phyloP scores from a whole-genome alignment of 2,329 filamentous ascomycete species.

The Microsporum canis region DNA sequence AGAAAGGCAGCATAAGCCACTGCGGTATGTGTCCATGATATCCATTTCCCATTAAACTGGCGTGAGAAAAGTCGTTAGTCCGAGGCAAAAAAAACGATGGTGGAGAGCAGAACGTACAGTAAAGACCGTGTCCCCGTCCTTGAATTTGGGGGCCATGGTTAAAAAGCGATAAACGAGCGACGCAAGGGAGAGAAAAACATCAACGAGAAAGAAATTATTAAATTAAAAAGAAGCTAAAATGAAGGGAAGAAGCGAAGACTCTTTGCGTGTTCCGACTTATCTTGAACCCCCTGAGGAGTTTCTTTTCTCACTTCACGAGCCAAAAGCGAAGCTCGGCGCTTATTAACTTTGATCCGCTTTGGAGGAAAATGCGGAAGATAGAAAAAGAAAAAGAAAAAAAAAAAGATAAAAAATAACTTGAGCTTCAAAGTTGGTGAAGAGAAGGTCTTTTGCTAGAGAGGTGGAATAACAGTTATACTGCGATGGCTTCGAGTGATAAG shows the following conservation, averaged over 20 bases:
- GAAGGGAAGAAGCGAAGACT: slow-evolving; percentile 6
- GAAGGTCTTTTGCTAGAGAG: background rate
- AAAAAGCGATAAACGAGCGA: slow-evolving; percentile 18
- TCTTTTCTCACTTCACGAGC: background rate
- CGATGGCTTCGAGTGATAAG: slow-evolving; percentile 80
- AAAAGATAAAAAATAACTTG: background rate
- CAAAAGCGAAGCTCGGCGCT: background rate
- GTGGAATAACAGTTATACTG: slow-evolving; percentile 38
- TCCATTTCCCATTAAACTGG: slow-evolving; percentile 73
- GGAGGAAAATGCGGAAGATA: background rate
- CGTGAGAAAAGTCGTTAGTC: background rate
- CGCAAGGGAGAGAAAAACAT: slow-evolving; percentile 19
- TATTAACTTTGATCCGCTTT: background rate
- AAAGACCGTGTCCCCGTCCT: slow-evolving; percentile 52
- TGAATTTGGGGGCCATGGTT: slow-evolving; percentile 50
- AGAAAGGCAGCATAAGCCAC: slow-evolving; percentile 76
- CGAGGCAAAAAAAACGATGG: background rate
- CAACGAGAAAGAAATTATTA: slow-evolving; percentile 17
- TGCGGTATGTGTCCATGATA: slow-evolving; percentile 76
- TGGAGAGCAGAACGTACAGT: slow-evolving; percentile 37
- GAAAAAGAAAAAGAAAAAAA: background rate
- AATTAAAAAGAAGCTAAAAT: slow-evolving; percentile 9
- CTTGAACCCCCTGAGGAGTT: background rate
- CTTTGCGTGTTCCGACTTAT: background rate
- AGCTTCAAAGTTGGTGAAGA: background rate